These are phyloP conservation scores for Aethionema arabicum DNA, from an alignment of 345 rosid species.

Conservation along the genomic window DNA sequence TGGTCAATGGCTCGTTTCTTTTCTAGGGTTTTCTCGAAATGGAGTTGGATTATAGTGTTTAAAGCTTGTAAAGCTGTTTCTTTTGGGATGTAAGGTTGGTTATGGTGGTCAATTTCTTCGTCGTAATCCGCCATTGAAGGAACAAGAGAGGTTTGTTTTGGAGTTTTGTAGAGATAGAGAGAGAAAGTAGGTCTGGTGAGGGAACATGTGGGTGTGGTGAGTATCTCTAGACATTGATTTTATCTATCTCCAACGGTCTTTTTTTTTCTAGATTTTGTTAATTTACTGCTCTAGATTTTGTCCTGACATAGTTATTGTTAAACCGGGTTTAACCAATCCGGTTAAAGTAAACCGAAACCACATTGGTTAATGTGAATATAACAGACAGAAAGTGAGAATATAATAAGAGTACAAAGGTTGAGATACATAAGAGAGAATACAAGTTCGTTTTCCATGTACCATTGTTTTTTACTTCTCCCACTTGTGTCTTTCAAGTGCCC, in stretches of 20 bases:
- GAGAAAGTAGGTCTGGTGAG: conserved; percentile 4
- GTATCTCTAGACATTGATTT: conserved; percentile 32
- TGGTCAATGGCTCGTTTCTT: conserved; percentile 91
- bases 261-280: conserved; percentile 1
- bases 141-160: conserved; percentile 6
- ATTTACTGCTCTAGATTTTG: too few relatives aligned
- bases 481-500: background rate
- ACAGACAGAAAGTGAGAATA: conserved; percentile 7
- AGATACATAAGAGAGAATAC: conserved; percentile 17
- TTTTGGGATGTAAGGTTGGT: conserved; percentile 58
- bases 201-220: conserved; percentile 35
- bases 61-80: conserved; percentile 90
- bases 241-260: conserved; percentile 33
- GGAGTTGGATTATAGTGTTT: conserved; percentile 95
- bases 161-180: background rate
- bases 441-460: conserved; percentile 12
- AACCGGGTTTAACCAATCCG: background rate
- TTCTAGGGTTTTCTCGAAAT: conserved; percentile 94
- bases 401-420: conserved; percentile 9
- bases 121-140: conserved; percentile 76
- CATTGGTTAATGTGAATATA: background rate
- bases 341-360: background rate
- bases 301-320: background rate
- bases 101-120: conserved; percentile 42
- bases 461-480: conserved; percentile 12